A percentile compares a stretch with the other conserved stretches of the same genome.
Conservation (phyloP, 345 rosid species). For the Luvunga scandens region DNA sequence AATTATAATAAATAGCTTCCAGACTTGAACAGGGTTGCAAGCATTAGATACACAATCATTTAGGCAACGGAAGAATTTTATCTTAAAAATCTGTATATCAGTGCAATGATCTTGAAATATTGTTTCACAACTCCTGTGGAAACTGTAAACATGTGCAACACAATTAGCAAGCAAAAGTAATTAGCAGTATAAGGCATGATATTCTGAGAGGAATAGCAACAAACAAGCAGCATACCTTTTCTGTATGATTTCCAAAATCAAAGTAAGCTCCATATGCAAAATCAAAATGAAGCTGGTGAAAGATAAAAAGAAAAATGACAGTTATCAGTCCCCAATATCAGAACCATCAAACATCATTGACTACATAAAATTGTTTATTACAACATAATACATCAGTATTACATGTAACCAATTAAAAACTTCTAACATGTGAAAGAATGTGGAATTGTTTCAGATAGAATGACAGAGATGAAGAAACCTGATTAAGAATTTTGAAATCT, state of each 20-base stretch:
- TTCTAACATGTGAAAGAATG: background rate
- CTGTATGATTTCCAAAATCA: conserved; percentile 92
- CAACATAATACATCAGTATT: background rate
- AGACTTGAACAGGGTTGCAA: too few species aligned
- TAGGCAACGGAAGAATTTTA: background rate
- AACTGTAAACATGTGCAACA: background rate
- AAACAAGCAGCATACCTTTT: conserved; percentile 50
- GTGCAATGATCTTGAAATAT: background rate
- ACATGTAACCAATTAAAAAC: background rate
- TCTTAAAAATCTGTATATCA: background rate
- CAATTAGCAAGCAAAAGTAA: background rate
- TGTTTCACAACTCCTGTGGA: background rate
- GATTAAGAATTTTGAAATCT: conserved; percentile 71
- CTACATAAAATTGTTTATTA: background rate
- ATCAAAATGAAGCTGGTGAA: conserved; percentile 82
- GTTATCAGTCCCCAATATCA: background rate
- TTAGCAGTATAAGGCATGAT: background rate
- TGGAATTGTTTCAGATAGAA: conserved; percentile 5
- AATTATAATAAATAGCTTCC: background rate
- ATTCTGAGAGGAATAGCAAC: conserved; percentile 9
- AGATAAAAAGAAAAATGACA: background rate
- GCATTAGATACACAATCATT: background rate
- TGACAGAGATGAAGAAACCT: conserved; percentile 42
- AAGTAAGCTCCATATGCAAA: conserved; percentile 70
- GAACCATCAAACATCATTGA: background rate